Evolutionary conservation across 2,329 filamentous ascomycete genomes (phyloP).

Genomic region (Beauveria varroae): DNA sequence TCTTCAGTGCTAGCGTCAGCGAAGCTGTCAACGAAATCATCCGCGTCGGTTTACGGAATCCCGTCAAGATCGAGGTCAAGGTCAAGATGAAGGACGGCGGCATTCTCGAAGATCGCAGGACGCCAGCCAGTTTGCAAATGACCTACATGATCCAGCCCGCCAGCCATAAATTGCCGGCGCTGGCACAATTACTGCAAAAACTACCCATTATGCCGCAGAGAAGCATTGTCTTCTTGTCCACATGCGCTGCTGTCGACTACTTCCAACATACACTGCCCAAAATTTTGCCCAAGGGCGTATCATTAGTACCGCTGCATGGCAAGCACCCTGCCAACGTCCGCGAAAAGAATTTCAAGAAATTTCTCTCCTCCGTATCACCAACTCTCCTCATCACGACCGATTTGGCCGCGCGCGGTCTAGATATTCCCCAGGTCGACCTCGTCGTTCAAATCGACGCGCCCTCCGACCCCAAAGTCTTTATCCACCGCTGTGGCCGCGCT

Average conservation of each 20-base stretch:
- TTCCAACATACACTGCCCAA: constrained; percentile 73
- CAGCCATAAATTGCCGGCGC: constrained; percentile 69
- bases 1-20: constrained; percentile 94
- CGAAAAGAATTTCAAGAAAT: constrained; percentile 78
- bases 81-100: constrained; percentile 68
- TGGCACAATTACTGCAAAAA: constrained; percentile 61
- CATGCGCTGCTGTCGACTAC: constrained; percentile 92
- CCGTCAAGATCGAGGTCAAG: constrained; percentile 89
- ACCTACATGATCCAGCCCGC: constrained; percentile 70
- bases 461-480: constrained; percentile 87
- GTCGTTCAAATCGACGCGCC: constrained; percentile 80
- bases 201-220: constrained; percentile 72
- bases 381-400: constrained; percentile 87
- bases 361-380: constrained; percentile 65
- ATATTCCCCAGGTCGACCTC: constrained; percentile 86
- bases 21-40: constrained; percentile 93
- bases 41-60: constrained; percentile 83
- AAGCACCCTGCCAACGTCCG: constrained; percentile 86
- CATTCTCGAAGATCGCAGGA: constrained; percentile 69
- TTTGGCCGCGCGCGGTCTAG: constrained; percentile 80
- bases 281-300: constrained; percentile 60
- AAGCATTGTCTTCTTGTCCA: constrained; percentile 86
- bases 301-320: constrained; percentile 77
- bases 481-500: constrained; percentile 85
- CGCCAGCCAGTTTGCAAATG: constrained; percentile 89